Conservation (phyloP, 306 rosid species). For the Glycyrrhiza uralensis region DNA sequence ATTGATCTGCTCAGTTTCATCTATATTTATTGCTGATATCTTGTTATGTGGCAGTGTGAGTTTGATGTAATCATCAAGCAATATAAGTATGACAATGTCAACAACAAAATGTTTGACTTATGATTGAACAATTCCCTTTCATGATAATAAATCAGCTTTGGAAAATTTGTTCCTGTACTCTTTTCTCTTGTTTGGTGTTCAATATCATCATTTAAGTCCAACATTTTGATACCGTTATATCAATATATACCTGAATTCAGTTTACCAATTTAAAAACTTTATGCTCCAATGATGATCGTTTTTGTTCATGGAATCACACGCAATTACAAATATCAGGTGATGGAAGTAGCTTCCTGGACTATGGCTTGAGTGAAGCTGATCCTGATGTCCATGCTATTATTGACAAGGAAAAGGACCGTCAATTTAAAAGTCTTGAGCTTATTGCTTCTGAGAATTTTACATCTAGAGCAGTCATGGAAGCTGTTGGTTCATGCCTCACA, state of each 20-base stretch:
- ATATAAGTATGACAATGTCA: background rate
- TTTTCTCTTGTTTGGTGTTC: background rate
- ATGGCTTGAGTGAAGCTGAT: constrained; percentile 75
- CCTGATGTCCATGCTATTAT: constrained; percentile 73
- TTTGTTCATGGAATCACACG: constrained; percentile 9
- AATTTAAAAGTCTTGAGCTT: constrained; percentile 89
- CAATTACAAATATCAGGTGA: constrained; percentile 35
- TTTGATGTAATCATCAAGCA: background rate
- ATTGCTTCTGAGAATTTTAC: constrained; percentile 97
- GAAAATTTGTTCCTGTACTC: background rate
- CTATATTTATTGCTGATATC: background rate
- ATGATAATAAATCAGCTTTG: background rate
- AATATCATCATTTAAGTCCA: background rate
- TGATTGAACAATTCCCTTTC: background rate
- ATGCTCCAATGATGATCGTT: background rate
- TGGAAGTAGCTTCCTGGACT: constrained; percentile 58
- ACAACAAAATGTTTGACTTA: background rate
- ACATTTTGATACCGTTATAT: background rate
- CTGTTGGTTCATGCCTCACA: constrained; percentile 95
- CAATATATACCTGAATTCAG: background rate
- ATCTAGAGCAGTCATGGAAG: constrained; percentile 96
- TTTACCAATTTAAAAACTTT: background rate
- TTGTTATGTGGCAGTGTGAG: background rate
- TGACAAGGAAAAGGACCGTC: constrained; percentile 71
- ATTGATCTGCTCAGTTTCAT: background rate